Percentiles rank a stretch among this genome's conserved stretches.
Conservation (phyloP, 108 stramenopile genomes). For the Cyclotella choctawhatcheeana region DNA sequence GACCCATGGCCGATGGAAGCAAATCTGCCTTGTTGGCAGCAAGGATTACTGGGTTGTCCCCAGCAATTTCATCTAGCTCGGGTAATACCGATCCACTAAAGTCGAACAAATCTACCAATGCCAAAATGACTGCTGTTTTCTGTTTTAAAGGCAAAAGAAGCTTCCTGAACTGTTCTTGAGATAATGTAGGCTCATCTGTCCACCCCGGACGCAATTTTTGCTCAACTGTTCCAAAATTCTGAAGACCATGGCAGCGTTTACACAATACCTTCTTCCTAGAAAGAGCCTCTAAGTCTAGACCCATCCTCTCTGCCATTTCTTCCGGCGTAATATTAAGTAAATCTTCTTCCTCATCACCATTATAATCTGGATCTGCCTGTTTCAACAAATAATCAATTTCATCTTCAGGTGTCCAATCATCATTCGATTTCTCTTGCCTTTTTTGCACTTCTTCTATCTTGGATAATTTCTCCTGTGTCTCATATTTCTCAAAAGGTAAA, state of each 20-base stretch:
- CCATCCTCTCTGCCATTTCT: slow-evolving; percentile 72
- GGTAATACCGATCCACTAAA: slow-evolving; percentile 88
- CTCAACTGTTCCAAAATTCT: slow-evolving; percentile 86
- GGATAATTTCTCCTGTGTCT: slow-evolving; percentile 65
- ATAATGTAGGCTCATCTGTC: slow-evolving; percentile 85
- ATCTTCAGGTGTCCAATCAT: slow-evolving; percentile 85
- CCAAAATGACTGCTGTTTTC: slow-evolving; percentile 83
- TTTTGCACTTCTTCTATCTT: slow-evolving; percentile 83
- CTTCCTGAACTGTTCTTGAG: slow-evolving; percentile 82
- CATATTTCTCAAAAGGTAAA: slow-evolving; percentile 79
- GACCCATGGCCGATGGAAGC: slow-evolving; percentile 83
- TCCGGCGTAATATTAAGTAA: slow-evolving; percentile 61
- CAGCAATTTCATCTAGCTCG: slow-evolving; percentile 86
- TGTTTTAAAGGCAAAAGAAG: slow-evolving; percentile 68
- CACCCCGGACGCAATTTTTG: slow-evolving; percentile 78
- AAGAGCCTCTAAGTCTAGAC: slow-evolving; percentile 68
- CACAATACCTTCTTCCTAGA: slow-evolving; percentile 83
- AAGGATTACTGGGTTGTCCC: slow-evolving; percentile 91
- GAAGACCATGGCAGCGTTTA: slow-evolving; percentile 83
- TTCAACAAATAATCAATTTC: slow-evolving; percentile 86
- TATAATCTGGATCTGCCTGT: slow-evolving; percentile 45
- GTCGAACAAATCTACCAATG: slow-evolving; percentile 90
- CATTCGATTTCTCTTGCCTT: slow-evolving; percentile 75
- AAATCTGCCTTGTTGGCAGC: slow-evolving; percentile 92
- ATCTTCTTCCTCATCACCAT: slow-evolving; percentile 27